Conservation (phyloP, 2,329 filamentous ascomycete genomes). For the Metarhizium anisopliae region DNA sequence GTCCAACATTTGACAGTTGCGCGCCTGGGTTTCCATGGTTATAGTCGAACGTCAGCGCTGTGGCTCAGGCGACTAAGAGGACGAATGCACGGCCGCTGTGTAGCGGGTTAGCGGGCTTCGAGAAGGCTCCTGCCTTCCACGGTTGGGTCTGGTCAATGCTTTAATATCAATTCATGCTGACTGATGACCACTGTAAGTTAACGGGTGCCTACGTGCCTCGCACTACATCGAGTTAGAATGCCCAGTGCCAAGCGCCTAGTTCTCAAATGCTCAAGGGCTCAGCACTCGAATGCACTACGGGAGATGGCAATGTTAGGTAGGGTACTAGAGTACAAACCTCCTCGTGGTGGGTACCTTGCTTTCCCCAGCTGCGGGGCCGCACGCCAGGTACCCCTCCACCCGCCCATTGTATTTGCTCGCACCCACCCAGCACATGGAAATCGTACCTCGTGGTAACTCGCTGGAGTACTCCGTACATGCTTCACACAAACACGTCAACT, state of each 20-base stretch:
- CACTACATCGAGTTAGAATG: too few species aligned
- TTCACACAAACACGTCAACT: background rate
- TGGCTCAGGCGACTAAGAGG: background rate
- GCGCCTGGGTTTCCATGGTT: too few species aligned
- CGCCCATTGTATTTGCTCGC: background rate
- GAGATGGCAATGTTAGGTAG: too few species aligned
- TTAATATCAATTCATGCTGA: too few species aligned
- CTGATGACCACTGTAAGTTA: too few species aligned
- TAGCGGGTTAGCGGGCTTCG: background rate
- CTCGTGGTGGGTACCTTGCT: background rate
- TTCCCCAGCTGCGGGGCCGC: background rate
- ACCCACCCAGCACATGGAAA: background rate
- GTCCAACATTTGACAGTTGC: too few species aligned
- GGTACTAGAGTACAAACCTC: background rate
- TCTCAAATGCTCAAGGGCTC: too few species aligned
- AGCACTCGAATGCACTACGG: too few species aligned
- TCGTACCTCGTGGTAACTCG: background rate
- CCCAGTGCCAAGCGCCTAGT: too few species aligned
- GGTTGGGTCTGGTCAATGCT: too few species aligned
- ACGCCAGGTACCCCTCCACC: background rate
- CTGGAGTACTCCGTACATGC: background rate
- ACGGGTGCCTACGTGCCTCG: too few species aligned
- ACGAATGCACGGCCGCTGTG: too few species aligned
- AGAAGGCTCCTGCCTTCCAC: background rate
- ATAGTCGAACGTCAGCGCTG: background rate